Percentiles rank a stretch among this genome's conserved stretches.
Conservation (phyloP, 257 asterid genomes). For the Solanum ossicruentum region DNA sequence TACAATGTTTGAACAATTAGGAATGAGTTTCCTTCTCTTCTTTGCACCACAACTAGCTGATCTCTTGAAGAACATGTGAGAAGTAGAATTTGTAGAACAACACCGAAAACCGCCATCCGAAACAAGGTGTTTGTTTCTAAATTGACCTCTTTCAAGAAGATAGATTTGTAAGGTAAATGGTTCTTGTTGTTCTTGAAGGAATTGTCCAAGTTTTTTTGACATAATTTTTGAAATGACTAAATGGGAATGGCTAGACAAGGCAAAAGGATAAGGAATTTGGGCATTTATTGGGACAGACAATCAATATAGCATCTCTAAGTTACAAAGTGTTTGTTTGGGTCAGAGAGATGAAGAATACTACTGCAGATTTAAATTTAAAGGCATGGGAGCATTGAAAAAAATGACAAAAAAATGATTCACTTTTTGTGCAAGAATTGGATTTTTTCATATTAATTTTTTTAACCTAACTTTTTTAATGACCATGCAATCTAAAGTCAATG, state of each 20-base stretch:
- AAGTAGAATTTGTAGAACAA: background rate
- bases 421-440: background rate
- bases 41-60: conserved; percentile 13
- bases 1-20: conserved; percentile 33
- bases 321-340: background rate
- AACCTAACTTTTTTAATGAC: background rate
- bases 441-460: background rate
- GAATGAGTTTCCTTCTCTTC: conserved; percentile 14
- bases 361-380: background rate
- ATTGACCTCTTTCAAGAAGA: conserved; percentile 38
- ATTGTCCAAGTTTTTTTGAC: conserved; percentile 25
- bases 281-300: background rate
- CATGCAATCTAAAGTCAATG: background rate
- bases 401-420: background rate
- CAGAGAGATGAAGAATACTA: background rate
- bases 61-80: conserved; percentile 2
- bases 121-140: background rate
- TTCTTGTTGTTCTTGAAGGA: conserved; percentile 68
- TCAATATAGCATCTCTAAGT: background rate
- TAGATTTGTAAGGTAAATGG: conserved; percentile 50
- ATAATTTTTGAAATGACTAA: background rate
- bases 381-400: background rate
- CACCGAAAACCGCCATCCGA: background rate
- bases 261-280: background rate
- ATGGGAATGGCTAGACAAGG: background rate